Conservation (phyloP, 345 rosid species). For the Gossypium herbaceum region DNA sequence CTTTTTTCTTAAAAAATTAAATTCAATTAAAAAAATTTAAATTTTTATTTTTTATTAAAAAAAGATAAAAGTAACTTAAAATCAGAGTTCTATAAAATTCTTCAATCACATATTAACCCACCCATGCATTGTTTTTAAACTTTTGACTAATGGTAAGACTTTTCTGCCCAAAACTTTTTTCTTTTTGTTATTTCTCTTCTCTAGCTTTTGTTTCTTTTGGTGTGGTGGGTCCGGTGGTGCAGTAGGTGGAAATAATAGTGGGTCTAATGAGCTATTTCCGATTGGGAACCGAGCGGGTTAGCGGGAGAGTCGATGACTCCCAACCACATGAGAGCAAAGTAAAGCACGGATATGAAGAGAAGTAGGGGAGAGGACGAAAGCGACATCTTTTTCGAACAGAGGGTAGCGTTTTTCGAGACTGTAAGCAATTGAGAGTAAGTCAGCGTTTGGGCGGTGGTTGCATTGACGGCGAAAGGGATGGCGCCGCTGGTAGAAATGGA, state of each 20-base stretch:
- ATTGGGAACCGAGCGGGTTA: slow-evolving; percentile 55
- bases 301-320: slow-evolving; percentile 72
- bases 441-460: slow-evolving; percentile 42
- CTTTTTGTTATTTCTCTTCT: too few species aligned
- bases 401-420: slow-evolving; percentile 38
- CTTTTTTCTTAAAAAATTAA: too few species aligned
- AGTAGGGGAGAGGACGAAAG: slow-evolving; percentile 59
- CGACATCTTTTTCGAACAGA: slow-evolving; percentile 51
- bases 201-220: too few species aligned
- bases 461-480: slow-evolving; percentile 36
- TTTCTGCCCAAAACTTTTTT: too few species aligned
- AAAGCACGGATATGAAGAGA: slow-evolving; percentile 57
- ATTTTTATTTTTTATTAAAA: too few species aligned
- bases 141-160: too few species aligned
- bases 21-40: too few species aligned
- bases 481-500: slow-evolving; percentile 25
- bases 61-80: too few species aligned
- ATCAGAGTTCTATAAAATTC: rapidly evolving
- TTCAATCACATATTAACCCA: too few species aligned
- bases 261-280: slow-evolving; percentile 57
- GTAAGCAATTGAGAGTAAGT: slow-evolving; percentile 41
- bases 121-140: too few species aligned
- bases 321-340: slow-evolving; percentile 63
- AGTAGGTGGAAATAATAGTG: background rate
- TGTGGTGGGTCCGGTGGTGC: too few species aligned